Percentiles rank a stretch among this genome's conserved stretches.
Conservation (phyloP, 495 filamentous ascomycete genomes). For the Xylaria cubensis region DNA sequence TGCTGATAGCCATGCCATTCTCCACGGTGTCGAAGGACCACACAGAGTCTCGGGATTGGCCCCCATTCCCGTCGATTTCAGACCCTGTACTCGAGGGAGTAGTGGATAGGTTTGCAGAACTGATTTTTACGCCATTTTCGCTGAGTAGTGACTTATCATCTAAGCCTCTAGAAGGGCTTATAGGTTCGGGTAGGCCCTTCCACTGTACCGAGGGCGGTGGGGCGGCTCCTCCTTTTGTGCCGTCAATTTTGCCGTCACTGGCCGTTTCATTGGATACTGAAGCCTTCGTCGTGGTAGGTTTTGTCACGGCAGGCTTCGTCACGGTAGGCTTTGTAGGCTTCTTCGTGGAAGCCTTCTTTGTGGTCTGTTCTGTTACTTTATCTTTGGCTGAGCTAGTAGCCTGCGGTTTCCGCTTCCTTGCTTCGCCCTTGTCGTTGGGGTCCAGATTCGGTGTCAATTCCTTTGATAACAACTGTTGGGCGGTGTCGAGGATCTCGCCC, state of each 20-base stretch:
- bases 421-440: slow-evolving; percentile 2
- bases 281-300: not conserved
- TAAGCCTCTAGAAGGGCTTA: not conserved
- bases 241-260: not conserved
- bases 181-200: not conserved
- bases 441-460: not conserved
- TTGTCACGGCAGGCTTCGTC: not conserved
- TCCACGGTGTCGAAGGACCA: not conserved
- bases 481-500: slow-evolving; percentile 5
- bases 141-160: not conserved
- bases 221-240: not conserved
- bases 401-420: not conserved
- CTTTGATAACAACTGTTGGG: not conserved
- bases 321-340: not conserved
- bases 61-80: not conserved
- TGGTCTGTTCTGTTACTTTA: not conserved
- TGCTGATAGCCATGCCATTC: not conserved
- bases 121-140: not conserved
- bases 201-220: not conserved
- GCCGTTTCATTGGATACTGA: not conserved
- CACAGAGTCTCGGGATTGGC: not conserved
- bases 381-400: not conserved
- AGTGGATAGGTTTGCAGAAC: not conserved
- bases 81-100: not conserved
- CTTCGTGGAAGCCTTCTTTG: not conserved